A percentile compares a stretch with the other conserved stretches of the same genome.
Evolutionary conservation across 192 early-diverging fungal species (phyloP).

Genomic region (Backusella mclennaniae): DNA sequence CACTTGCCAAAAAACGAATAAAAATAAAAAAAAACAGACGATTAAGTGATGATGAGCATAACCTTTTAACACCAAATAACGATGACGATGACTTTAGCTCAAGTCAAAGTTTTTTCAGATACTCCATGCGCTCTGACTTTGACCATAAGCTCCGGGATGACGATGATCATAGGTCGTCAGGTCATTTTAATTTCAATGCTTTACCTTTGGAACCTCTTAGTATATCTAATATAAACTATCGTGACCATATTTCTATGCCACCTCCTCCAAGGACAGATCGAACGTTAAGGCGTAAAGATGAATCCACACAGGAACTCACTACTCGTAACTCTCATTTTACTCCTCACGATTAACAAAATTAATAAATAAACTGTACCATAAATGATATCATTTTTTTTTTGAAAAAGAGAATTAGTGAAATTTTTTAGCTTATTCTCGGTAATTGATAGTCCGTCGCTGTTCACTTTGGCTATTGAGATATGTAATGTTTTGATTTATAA

Average conservation of each 20-base stretch:
- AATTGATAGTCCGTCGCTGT: no score
- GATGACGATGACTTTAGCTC: background rate
- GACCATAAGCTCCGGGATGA: background rate
- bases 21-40: conserved; percentile 11
- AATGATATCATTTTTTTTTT: background rate
- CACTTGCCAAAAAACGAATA: conserved; percentile 29
- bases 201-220: conserved; percentile 16
- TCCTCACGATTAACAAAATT: background rate
- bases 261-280: background rate
- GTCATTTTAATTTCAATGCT: conserved; percentile 12
- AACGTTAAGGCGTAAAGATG: background rate
- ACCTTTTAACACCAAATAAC: background rate
- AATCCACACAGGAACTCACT: background rate
- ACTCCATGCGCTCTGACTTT: background rate
- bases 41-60: conserved; percentile 18
- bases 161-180: background rate
- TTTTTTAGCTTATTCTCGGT: background rate
- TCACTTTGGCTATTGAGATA: no score
- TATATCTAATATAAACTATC: background rate
- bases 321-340: background rate
- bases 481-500: no score
- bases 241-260: background rate
- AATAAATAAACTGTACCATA: background rate
- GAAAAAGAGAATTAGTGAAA: background rate
- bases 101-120: background rate